Percentiles rank a stretch among this genome's conserved stretches.
These are phyloP conservation scores for Morella rubra DNA, from an alignment of 306 rosid species.

Conservation along the genomic window DNA sequence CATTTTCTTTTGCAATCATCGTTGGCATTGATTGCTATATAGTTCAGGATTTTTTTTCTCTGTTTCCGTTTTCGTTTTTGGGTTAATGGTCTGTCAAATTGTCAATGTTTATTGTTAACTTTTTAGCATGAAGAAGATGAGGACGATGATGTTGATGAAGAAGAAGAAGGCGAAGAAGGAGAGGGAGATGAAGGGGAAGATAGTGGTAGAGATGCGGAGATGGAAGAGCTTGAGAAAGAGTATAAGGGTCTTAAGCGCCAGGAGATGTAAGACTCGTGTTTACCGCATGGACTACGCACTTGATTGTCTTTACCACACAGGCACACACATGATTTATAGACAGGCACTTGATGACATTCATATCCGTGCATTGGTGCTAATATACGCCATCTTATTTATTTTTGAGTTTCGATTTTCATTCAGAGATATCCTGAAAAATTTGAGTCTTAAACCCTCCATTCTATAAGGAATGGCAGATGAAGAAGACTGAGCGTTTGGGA, in stretches of 20 bases:
- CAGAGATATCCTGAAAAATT: conserved; percentile 67
- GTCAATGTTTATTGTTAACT: conserved; percentile 15
- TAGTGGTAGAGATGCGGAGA: conserved; percentile 46
- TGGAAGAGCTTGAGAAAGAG: conserved; percentile 83
- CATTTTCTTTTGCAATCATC: not conserved
- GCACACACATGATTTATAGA: not conserved
- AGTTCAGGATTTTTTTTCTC: too few relatives aligned
- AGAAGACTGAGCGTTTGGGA: too few relatives aligned
- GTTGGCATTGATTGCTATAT: not conserved
- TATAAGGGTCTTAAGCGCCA: conserved; percentile 60
- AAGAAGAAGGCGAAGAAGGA: conserved; percentile 32
- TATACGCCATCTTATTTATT: not conserved
- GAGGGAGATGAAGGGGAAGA: conserved; percentile 33
- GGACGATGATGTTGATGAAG: conserved; percentile 21
- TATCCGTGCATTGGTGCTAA: conserved; percentile 13
- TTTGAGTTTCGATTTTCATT: conserved; percentile 6
- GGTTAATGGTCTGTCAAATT: not conserved
- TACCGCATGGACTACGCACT: not conserved
- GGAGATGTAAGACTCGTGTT: conserved; percentile 59
- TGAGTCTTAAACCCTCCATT: too few relatives aligned
- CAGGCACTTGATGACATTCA: not conserved
- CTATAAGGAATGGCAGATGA: too few relatives aligned
- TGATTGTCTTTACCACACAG: not conserved
- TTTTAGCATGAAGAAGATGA: conserved; percentile 33
- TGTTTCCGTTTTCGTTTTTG: not conserved